Percentiles rank a stretch among this genome's conserved stretches.
phyloP scores from a whole-genome alignment of 768 basidiomycete genomes.

The Russula ochroleuca region DNA sequence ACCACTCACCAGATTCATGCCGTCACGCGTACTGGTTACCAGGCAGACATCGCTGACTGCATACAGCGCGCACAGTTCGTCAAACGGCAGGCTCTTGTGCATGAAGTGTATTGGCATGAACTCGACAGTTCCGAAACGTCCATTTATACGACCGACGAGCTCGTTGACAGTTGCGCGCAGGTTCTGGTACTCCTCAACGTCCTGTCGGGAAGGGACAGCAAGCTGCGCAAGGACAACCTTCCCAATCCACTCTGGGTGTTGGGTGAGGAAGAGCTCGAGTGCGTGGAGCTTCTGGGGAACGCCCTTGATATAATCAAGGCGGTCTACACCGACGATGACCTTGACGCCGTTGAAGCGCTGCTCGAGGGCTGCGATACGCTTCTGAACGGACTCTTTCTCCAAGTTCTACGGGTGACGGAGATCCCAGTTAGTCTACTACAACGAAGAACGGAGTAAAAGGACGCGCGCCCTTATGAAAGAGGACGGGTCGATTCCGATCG shows the following conservation, averaged over 20 bases:
- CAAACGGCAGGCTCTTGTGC: constrained; percentile 91
- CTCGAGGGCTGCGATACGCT: constrained; percentile 76
- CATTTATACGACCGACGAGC: constrained; percentile 96
- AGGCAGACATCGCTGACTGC: constrained; percentile 95
- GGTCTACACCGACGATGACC: constrained; percentile 97
- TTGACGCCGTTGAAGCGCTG: constrained; percentile 92
- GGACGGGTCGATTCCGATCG: constrained; percentile 94
- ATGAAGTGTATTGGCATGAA: constrained; percentile 99
- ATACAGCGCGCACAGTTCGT: constrained; percentile 97
- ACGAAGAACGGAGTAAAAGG: neutral
- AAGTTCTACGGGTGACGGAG: constrained; percentile 52
- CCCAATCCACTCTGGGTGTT: constrained; percentile 99
- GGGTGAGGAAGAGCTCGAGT: constrained; percentile 91
- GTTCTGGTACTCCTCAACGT: constrained; percentile 99
- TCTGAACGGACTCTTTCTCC: constrained; percentile 71
- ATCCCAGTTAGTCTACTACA: constrained; percentile 12
- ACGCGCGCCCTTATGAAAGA: constrained; percentile 76
- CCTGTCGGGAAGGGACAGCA: constrained; percentile 94
- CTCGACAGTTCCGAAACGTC: constrained; percentile 97
- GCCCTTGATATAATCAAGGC: constrained; percentile 99
- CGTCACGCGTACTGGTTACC: constrained; percentile 92
- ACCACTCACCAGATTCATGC: constrained; percentile 92
- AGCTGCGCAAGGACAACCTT: constrained; percentile 97
- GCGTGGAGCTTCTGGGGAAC: constrained; percentile 98
- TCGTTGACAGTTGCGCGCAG: constrained; percentile 94